Evolutionary conservation across 1,284 basidiomycete genomes (phyloP).

Genomic region (Leccinum pallidistipes): DNA sequence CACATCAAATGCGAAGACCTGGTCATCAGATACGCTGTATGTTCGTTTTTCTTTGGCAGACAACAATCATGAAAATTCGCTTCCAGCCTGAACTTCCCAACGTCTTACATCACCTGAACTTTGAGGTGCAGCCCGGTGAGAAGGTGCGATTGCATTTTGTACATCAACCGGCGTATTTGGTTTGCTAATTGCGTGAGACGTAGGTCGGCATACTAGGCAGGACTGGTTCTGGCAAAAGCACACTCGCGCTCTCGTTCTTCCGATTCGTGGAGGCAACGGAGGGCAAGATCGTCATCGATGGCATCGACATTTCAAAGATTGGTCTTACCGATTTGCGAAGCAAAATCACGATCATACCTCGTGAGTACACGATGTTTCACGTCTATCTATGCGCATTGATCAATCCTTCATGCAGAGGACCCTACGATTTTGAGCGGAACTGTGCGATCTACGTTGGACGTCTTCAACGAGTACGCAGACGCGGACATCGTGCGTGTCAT

Average conservation of each 20-base stretch:
- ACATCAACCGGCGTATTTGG: neutral
- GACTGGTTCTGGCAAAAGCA: conserved; percentile 90
- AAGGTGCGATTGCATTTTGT: conserved; percentile 44
- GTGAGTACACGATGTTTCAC: conserved; percentile 40
- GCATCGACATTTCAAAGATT: conserved; percentile 81
- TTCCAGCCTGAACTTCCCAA: conserved; percentile 77
- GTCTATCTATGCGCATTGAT: neutral
- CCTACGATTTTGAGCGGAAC: conserved; percentile 89
- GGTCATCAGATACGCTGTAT: conserved; percentile 84
- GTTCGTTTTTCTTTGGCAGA: conserved; percentile 27
- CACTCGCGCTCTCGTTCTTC: conserved; percentile 92
- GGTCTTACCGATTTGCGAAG: conserved; percentile 88
- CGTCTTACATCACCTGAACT: conserved; percentile 83
- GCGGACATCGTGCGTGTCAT: conserved; percentile 67
- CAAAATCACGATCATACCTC: conserved; percentile 91
- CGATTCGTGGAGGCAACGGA: conserved; percentile 89
- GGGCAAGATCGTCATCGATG: conserved; percentile 85
- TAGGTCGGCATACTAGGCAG: conserved; percentile 85
- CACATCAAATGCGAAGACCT: conserved; percentile 79
- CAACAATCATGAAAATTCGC: conserved; percentile 1
- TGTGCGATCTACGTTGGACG: conserved; percentile 86
- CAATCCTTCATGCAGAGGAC: conserved; percentile 57
- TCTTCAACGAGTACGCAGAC: conserved; percentile 88
- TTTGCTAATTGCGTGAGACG: conserved; percentile 6
- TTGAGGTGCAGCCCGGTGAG: conserved; percentile 75